phyloP scores from a whole-genome alignment of 2,329 filamentous ascomycete genomes.

The Cytospora schulzeri region DNA sequence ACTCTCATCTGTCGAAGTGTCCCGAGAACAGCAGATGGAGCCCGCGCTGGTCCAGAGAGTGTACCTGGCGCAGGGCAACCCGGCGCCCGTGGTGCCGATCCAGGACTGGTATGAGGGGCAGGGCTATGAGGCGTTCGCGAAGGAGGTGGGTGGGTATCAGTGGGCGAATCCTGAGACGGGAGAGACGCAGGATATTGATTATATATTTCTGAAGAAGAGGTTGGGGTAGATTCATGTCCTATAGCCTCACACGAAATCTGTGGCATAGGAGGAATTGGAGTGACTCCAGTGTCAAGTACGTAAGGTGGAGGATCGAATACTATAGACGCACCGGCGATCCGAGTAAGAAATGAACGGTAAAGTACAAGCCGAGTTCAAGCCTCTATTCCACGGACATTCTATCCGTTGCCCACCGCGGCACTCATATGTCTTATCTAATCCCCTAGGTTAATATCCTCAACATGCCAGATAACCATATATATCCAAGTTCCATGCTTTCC shows the following conservation, averaged over 20 bases:
- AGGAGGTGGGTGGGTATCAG: constrained; percentile 18
- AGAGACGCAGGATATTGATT: constrained; percentile 25
- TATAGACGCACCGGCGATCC: neutral
- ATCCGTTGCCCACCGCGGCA: neutral
- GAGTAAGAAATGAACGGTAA: neutral
- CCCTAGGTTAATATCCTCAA: neutral
- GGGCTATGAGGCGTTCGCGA: constrained; percentile 20
- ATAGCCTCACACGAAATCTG: too few species aligned
- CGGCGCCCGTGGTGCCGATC: constrained; percentile 9
- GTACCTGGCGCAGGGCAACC: constrained; percentile 11
- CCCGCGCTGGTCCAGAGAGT: constrained; percentile 12
- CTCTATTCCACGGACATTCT: constrained; percentile 8
- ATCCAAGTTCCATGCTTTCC: neutral
- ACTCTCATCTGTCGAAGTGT: neutral
- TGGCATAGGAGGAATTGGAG: too few species aligned
- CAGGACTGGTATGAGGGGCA: constrained; percentile 27
- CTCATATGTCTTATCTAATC: constrained; percentile 7
- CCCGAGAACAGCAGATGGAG: constrained; percentile 23
- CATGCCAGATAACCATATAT: neutral
- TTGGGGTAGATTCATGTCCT: neutral
- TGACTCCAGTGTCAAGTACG: neutral
- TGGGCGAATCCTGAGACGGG: constrained; percentile 22
- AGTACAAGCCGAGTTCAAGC: neutral
- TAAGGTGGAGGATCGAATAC: neutral
- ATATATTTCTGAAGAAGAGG: constrained; percentile 20